Evolutionary conservation across 108 stramenopile genomes (phyloP), one percentile per base, ranked within the genome.

Genomic region (Cyclotella sp.): DNA sequence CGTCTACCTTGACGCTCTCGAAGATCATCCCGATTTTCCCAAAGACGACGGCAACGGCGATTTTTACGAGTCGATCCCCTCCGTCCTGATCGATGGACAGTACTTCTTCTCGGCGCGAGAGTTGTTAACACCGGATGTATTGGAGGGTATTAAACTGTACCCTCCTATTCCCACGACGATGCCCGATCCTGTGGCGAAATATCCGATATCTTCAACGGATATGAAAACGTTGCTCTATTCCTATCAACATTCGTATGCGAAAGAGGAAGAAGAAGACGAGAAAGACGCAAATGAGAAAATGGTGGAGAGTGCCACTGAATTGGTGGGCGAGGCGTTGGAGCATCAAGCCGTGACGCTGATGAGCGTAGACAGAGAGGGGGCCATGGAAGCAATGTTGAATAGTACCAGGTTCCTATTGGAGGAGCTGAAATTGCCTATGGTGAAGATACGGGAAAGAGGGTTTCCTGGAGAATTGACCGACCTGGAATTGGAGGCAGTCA

Each of bases 391-490:
- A 44, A 47, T 78, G 42, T 54, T 54, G 29, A 28, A 68, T 13
- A 62, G 72, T 60, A 72, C 71, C 39, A 68, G 60, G 43, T 60
- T 73, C 58, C 55, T 79, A n/a, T 40, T 79, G 40, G 49, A 79
- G 21, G 78, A 79, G 27, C 68, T 79, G 66, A 73, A 60, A 44
- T 39, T 53, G 3, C 67, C 66, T n/a, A 49, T 40, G n/a, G 67
- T 79, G 47, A 64, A 41, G 28, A 63, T 75, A 15, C 43, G 53
- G 15, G 78, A 79, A 44, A 73, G 72, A 57, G 82, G 82, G 40
- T 83, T 63, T 30, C 82, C 82, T 30, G 82, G 82, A 61, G 82
- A 78, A 63, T 51, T 83, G 15, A 78, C 82, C 6, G 77, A 78
- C 3, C 27, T 55, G 8, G 82, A 83, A 52, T 43, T 83, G 44